Evolutionary conservation across 352 stramenopile genomes (phyloP).

Genomic region (Globisporangium parvum): DNA sequence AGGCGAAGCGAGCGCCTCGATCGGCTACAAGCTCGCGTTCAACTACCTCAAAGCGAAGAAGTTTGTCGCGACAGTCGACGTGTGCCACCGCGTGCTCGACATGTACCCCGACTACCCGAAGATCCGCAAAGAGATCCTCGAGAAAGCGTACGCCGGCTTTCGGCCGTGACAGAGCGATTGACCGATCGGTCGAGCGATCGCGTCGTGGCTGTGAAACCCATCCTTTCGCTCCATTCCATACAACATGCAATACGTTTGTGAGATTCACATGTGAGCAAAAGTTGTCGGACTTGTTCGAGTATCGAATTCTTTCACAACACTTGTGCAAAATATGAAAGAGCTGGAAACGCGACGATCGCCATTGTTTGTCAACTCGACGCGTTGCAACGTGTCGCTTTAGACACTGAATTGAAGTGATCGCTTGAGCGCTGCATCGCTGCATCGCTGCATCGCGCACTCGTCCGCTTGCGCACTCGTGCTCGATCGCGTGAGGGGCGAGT

Average conservation of each 20-base stretch:
- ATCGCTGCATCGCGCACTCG: neutral
- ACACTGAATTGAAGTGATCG: no score
- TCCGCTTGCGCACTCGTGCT: no score
- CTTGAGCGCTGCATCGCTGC: neutral
- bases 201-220: no score
- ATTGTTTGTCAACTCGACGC: no score
- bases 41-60: conserved; percentile 95
- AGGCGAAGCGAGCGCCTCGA: conserved; percentile 77
- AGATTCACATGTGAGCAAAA: no score
- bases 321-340: no score
- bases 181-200: neutral
- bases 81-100: conserved; percentile 91
- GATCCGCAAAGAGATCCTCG: conserved; percentile 92
- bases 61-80: conserved; percentile 87
- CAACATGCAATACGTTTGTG: no score
- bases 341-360: no score
- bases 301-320: no score
- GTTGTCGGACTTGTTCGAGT: no score
- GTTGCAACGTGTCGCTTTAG: no score
- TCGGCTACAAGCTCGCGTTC: conserved; percentile 94
- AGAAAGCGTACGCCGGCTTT: conserved; percentile 88
- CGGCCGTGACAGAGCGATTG: conserved; percentile 46
- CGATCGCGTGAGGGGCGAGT: neutral
- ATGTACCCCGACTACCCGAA: conserved; percentile 93
- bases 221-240: neutral